Evolutionary conservation across 495 filamentous ascomycete species (phyloP), one percentile per base, ranked within the genome.

Genomic region (Penicillium malachiteum): DNA sequence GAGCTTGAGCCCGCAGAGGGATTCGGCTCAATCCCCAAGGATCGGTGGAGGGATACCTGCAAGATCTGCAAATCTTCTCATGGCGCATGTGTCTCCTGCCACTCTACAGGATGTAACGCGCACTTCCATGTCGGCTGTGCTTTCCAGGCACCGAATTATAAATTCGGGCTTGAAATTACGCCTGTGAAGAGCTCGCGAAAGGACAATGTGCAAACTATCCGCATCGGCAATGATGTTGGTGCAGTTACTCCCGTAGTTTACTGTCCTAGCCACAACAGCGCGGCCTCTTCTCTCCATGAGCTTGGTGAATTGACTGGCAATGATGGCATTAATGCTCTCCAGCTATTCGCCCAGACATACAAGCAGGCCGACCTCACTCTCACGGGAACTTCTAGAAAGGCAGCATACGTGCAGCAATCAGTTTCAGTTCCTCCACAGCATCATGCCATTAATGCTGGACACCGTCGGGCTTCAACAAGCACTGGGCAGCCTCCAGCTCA

Each of bases 291-390:
- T 48, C 73, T 94, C 13, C 91, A 97, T 70, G 82, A 74, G 1
- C 87, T 97, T 71, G 78, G 87, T 58, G 92, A 98, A 52, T 65
- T 78, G 31, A 80, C 86, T 7, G 84, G 85, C 54, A 67, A 71
- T 63, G 63, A 76, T 56, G 73, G 73, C 56, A 60, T 79, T 60
- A 96, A 85, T 56, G 93, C 89, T 13, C 75, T 99, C 14, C 92
- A 96, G 67, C 78, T 93, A 10, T 99, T 87, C 65, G 87, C 86
- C 26, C 82, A 82, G 49, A 92, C 87, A 40, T 96, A 90, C 78
- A 99, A 97, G 73, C 93, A 97, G 69, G 92, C 93, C 16, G 94
- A 99, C 61, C 79, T 93, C 17, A 82, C 88, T 14, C 71, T 96
- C 50, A 96, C 92, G 7, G 93, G 93, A 17, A 96, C 94, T 14